A percentile compares a stretch with the other conserved stretches of the same genome.
phyloP scores from a whole-genome alignment of 345 rosid genomes.

The Melaleuca alternifolia region DNA sequence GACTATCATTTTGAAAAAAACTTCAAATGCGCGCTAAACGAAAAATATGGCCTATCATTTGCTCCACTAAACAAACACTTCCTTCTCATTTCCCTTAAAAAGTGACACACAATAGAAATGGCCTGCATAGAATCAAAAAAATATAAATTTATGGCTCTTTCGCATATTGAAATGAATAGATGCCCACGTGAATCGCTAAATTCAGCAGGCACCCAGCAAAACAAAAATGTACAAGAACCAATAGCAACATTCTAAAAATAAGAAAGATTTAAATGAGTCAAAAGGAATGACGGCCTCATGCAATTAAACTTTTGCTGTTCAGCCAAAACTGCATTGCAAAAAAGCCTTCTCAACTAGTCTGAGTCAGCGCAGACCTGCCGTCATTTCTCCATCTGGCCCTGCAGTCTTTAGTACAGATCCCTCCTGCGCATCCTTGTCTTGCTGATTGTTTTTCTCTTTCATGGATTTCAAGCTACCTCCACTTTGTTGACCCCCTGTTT shows the following conservation, averaged over 20 bases:
- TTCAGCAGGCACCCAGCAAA: not conserved
- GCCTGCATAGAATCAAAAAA: not conserved
- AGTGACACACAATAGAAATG: not conserved
- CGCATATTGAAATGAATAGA: not conserved
- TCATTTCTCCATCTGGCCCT: slow-evolving; percentile 18
- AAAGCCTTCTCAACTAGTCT: not conserved
- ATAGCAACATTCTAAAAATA: not conserved
- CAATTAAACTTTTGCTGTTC: not conserved
- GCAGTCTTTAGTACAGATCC: slow-evolving; percentile 55
- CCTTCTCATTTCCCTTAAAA: not conserved
- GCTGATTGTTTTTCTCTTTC: slow-evolving; percentile 56
- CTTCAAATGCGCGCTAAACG: not conserved
- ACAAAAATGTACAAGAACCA: not conserved
- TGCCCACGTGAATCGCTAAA: not conserved
- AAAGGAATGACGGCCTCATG: not conserved
- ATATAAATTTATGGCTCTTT: not conserved
- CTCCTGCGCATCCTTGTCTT: slow-evolving; percentile 54
- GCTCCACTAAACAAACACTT: not conserved
- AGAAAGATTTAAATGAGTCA: not conserved
- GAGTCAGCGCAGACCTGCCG: slow-evolving; percentile 57
- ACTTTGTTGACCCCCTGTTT: slow-evolving; percentile 50
- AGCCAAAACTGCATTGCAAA: not conserved
- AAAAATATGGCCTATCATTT: not conserved
- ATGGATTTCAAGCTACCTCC: slow-evolving; percentile 74
- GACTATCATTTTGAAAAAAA: not conserved